Percentiles rank a stretch among this genome's conserved stretches.
phyloP scores from a whole-genome alignment of 2,329 filamentous ascomycete genomes.

The Trichoderma semiorbis region DNA sequence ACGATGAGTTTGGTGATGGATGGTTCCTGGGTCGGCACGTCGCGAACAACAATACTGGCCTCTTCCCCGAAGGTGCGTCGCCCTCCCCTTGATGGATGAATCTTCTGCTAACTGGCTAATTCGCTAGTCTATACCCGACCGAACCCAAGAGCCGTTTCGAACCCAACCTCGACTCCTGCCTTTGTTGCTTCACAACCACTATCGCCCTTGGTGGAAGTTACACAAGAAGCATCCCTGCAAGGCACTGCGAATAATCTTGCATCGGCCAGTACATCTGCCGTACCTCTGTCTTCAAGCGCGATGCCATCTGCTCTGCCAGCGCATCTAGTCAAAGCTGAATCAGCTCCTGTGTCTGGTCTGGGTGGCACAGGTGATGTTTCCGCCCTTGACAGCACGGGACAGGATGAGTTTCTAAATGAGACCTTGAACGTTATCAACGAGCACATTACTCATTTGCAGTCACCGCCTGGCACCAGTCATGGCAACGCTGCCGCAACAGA shows the following conservation, averaged over 20 bases:
- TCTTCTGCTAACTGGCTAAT: conserved; percentile 27
- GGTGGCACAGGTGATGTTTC: conserved; percentile 34
- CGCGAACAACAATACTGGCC: conserved; percentile 67
- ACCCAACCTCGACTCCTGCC: conserved; percentile 31
- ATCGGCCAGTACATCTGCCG: conserved; percentile 28
- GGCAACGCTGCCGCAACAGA: conserved; percentile 60
- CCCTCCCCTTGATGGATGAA: conserved; percentile 14
- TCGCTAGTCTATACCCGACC: conserved; percentile 56
- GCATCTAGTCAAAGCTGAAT: conserved; percentile 39
- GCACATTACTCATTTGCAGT: conserved; percentile 83
- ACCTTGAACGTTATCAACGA: conserved; percentile 95
- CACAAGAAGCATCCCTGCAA: conserved; percentile 24
- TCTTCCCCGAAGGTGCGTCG: conserved; percentile 75
- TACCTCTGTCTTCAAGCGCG: conserved; percentile 30
- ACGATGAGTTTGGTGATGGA: conserved; percentile 85
- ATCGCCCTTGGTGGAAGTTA: conserved; percentile 31
- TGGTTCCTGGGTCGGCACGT: conserved; percentile 79
- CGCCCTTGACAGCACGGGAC: conserved; percentile 36
- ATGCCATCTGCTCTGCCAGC: conserved; percentile 43
- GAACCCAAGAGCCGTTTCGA: conserved; percentile 55
- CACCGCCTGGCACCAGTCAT: conserved; percentile 49
- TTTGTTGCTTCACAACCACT: conserved; percentile 32
- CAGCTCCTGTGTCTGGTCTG: conserved; percentile 26
- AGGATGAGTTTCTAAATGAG: conserved; percentile 81
- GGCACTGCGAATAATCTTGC: conserved; percentile 23